These are phyloP conservation scores for Aphanomyces stellatus DNA, from an alignment of 352 stramenopile genomes.

Conservation along the genomic window DNA sequence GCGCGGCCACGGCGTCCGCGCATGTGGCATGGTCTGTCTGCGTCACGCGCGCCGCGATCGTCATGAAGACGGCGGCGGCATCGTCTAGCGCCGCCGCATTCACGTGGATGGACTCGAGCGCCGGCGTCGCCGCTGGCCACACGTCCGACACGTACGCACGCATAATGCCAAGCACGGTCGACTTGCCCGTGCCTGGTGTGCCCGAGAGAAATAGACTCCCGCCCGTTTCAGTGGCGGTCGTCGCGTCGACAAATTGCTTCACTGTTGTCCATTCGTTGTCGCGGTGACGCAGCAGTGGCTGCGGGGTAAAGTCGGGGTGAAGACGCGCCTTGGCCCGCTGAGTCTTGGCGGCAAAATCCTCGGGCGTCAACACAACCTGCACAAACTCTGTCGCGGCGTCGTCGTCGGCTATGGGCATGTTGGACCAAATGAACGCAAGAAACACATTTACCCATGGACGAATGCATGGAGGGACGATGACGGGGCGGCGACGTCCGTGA, in stretches of 20 bases:
- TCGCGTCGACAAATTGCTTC: not conserved
- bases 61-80: conserved; percentile 36
- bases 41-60: conserved; percentile 45
- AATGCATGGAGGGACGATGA: too few relatives aligned
- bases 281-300: too few relatives aligned
- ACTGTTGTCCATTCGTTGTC: not conserved
- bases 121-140: conserved; percentile 25
- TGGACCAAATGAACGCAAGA: too few relatives aligned
- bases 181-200: conserved; percentile 66
- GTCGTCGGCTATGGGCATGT: too few relatives aligned
- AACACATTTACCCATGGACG: too few relatives aligned
- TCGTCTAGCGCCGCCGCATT: conserved; percentile 63
- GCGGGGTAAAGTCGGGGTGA: too few relatives aligned
- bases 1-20: conserved; percentile 51
- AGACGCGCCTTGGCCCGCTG: too few relatives aligned
- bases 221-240: not conserved
- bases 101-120: conserved; percentile 44
- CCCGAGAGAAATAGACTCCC: conserved; percentile 72
- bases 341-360: too few relatives aligned
- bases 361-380: too few relatives aligned
- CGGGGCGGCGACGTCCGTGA: too few relatives aligned
- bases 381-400: too few relatives aligned
- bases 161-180: conserved; percentile 49
- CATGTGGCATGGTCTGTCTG: conserved; percentile 33
- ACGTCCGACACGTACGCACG: conserved; percentile 38